phyloP scores from a whole-genome alignment of 768 basidiomycete genomes.

The Tricholomella constricta region DNA sequence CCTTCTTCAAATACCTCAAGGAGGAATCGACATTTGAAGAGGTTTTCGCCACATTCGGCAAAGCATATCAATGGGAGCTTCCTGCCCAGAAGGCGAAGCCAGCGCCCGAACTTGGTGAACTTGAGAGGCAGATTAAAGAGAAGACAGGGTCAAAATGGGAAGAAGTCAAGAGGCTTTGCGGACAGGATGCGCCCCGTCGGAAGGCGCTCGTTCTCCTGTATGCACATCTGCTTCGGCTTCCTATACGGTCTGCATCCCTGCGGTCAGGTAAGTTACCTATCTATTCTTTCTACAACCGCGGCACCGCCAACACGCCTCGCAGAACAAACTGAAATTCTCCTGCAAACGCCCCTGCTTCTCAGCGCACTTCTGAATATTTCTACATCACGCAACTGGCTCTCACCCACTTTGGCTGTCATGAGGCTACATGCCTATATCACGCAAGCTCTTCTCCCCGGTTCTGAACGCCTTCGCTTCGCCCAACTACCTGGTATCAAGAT shows the following conservation, averaged over 20 bases:
- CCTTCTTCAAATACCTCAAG: conserved; percentile 84
- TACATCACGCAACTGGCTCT: conserved; percentile 86
- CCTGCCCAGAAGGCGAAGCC: conserved; percentile 29
- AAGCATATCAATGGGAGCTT: conserved; percentile 64
- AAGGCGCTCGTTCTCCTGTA: conserved; percentile 77
- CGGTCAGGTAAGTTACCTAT: conserved; percentile 58
- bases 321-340: conserved; percentile 76
- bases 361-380: conserved; percentile 82
- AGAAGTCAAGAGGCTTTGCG: conserved; percentile 45
- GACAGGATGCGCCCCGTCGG: conserved; percentile 39
- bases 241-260: conserved; percentile 52
- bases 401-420: conserved; percentile 76
- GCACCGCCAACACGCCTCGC: background rate
- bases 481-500: conserved; percentile 78
- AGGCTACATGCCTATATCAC: conserved; percentile 80
- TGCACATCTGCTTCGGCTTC: conserved; percentile 79
- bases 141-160: conserved; percentile 57
- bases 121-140: conserved; percentile 54
- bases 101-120: conserved; percentile 42
- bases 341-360: conserved; percentile 72
- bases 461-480: conserved; percentile 51
- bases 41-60: conserved; percentile 69
- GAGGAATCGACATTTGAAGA: conserved; percentile 79
- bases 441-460: conserved; percentile 76
- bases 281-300: background rate